Evolutionary conservation across 371 early-diverging fungal genomes (phyloP), one percentile per base, ranked within the genome.

Genomic region (Syncephalastrum sp.): DNA sequence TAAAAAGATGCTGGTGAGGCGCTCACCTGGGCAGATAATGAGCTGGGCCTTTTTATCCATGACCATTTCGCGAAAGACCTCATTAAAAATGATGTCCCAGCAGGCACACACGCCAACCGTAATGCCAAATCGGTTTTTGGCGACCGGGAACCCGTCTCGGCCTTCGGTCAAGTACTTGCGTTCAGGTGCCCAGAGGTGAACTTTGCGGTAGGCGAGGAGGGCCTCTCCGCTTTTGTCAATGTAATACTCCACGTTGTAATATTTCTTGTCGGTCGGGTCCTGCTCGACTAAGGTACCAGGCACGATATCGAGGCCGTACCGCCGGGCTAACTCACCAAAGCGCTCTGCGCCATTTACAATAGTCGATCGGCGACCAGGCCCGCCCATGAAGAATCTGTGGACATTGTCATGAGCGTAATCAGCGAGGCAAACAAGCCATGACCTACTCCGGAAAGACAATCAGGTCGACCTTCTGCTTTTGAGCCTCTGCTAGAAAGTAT

Each of bases 51-150:
- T 43, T 13, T 56, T 53, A 4, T 61, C 52, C 7, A 67, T 14
- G 0, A 60, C 53, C 65, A 70, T 46, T 15, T 66, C 57, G 44
- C 63, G 47, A 46, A 69, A 69, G 1, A 53, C 56, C 14, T 67
- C 71, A 1, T 71, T 57, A 33, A 67, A 67, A 1, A 50, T 56
- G 41, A 65, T 62, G 49, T 70, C 71, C 71, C 71, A 70, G 17
- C 71, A 70, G 8, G 66, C 25, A 45, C 61, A 61, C 16, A 70
- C 16, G 3, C 71, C 71, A 25, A 70, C 45, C 17, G 29, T 47
- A 16, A 70, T 56, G 0, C 68, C 68, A 51, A 67, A 64, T 27
- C 71, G 45, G 38, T 60, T 70, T 38, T 38, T 64, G 57, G 46
- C 62, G 3, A 60, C 60, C 15, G 44, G 17, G 21, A 53, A 67